Conservation (phyloP, 345 rosid genomes). For the Eutrema yunnanense region DNA sequence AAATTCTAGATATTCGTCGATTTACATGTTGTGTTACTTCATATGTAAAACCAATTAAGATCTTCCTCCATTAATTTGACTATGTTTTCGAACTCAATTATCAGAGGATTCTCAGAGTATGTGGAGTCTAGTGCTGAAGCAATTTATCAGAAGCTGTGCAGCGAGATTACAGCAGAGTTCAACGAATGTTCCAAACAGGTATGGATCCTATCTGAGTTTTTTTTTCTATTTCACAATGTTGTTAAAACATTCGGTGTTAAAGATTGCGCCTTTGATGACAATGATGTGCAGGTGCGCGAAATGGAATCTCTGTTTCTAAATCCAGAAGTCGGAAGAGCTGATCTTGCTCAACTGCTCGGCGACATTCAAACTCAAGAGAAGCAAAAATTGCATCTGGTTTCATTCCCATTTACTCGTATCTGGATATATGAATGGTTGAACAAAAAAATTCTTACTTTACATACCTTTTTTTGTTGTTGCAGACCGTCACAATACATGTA, state of each 20-base stretch:
- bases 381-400: conserved; percentile 74
- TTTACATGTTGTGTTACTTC: too few relatives aligned
- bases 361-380: conserved; percentile 83
- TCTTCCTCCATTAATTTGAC: too few relatives aligned
- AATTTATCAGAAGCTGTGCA: conserved; percentile 74
- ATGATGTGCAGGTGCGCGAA: conserved; percentile 54
- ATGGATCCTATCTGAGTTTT: not conserved
- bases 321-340: conserved; percentile 47
- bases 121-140: conserved; percentile 67
- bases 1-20: too few relatives aligned
- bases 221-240: not conserved
- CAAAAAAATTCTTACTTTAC: not conserved
- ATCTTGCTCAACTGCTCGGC: conserved; percentile 68
- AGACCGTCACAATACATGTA: conserved; percentile 81
- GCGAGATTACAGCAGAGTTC: conserved; percentile 72
- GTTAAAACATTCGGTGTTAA: not conserved
- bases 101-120: conserved; percentile 78
- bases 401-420: not conserved
- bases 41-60: too few relatives aligned
- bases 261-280: not conserved
- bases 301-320: conserved; percentile 54
- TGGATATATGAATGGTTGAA: not conserved
- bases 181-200: conserved; percentile 91
- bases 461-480: not conserved
- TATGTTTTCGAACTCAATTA: too few relatives aligned